phyloP scores from a whole-genome alignment of 2,329 filamentous ascomycete species.

The Huntiella decipiens region DNA sequence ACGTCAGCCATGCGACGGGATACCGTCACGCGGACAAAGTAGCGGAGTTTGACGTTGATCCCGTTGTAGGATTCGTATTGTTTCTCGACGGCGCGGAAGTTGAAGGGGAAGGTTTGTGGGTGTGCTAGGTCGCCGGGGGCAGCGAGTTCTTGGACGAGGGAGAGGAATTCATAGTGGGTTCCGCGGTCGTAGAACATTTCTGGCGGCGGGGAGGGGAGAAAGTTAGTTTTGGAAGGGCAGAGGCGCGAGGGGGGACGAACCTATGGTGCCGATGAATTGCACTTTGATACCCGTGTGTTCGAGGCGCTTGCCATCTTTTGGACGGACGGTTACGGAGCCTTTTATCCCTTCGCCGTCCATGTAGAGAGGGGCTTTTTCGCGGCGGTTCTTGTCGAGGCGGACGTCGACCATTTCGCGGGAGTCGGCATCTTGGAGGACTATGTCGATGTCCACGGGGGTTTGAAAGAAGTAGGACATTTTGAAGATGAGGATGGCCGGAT shows the following conservation, averaged over 20 bases:
- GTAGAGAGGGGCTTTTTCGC: slow-evolving; percentile 91
- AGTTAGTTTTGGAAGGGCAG: slow-evolving; percentile 5
- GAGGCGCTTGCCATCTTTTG: slow-evolving; percentile 93
- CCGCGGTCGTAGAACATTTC: slow-evolving; percentile 99
- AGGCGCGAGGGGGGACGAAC: too few species aligned
- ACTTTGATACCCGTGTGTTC: slow-evolving; percentile 99
- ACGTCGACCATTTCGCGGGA: slow-evolving; percentile 90
- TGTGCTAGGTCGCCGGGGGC: slow-evolving; percentile 95
- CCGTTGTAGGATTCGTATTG: slow-evolving; percentile 99
- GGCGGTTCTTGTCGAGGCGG: slow-evolving; percentile 94
- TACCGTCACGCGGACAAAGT: slow-evolving; percentile 94
- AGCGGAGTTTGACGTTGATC: slow-evolving; percentile 97
- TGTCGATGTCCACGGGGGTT: slow-evolving; percentile 95
- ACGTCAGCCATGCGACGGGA: slow-evolving; percentile 95
- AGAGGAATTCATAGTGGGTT: slow-evolving; percentile 98
- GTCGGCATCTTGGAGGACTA: slow-evolving; percentile 89
- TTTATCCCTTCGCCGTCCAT: slow-evolving; percentile 98
- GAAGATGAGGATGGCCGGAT: slow-evolving; percentile 11
- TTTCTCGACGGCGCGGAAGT: slow-evolving; percentile 99
- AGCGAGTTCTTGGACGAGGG: slow-evolving; percentile 86
- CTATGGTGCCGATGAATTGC: slow-evolving; percentile 97
- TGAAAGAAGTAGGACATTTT: slow-evolving; percentile 95
- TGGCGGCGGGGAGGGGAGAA: slow-evolving; percentile 19
- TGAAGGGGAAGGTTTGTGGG: slow-evolving; percentile 96
- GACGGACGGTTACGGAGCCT: slow-evolving; percentile 81